Conservation (phyloP, 768 basidiomycete genomes). For the Suillus bovinus region DNA sequence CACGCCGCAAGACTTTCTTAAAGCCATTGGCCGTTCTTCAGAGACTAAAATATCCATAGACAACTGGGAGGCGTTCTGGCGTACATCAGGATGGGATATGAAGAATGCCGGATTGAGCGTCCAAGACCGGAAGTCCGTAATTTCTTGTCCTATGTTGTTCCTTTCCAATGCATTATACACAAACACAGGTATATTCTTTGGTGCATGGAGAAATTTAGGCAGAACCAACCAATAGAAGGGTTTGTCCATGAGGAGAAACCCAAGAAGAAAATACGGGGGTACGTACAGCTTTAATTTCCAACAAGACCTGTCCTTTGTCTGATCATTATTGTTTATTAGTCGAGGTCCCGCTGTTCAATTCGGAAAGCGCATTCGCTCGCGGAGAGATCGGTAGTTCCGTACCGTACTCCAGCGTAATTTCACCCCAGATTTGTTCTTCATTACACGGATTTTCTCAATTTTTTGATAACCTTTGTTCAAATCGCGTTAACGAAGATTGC, state of each 20-base stretch:
- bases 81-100: conserved; percentile 52
- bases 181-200: conserved; percentile 72
- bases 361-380: conserved; percentile 74
- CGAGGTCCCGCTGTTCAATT: conserved; percentile 76
- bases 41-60: conserved; percentile 65
- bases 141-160: conserved; percentile 6
- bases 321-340: conserved; percentile 34
- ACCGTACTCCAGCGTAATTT: not conserved
- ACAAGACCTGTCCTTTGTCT: not conserved
- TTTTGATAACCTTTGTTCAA: conserved; percentile 1
- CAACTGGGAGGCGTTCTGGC: conserved; percentile 77
- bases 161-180: conserved; percentile 6
- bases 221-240: conserved; percentile 49
- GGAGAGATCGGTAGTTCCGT: conserved; percentile 38
- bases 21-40: conserved; percentile 67
- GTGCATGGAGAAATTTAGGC: conserved; percentile 81
- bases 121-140: conserved; percentile 66
- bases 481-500: not conserved
- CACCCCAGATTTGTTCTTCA: not conserved
- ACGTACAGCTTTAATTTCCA: conserved; percentile 27
- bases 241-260: conserved; percentile 67
- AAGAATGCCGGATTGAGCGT: conserved; percentile 66
- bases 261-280: conserved; percentile 85
- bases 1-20: conserved; percentile 66
- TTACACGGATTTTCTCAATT: not conserved